These are phyloP conservation scores for Hemileia vastatrix DNA, from an alignment of 1,284 basidiomycete genomes.

Conservation along the genomic window DNA sequence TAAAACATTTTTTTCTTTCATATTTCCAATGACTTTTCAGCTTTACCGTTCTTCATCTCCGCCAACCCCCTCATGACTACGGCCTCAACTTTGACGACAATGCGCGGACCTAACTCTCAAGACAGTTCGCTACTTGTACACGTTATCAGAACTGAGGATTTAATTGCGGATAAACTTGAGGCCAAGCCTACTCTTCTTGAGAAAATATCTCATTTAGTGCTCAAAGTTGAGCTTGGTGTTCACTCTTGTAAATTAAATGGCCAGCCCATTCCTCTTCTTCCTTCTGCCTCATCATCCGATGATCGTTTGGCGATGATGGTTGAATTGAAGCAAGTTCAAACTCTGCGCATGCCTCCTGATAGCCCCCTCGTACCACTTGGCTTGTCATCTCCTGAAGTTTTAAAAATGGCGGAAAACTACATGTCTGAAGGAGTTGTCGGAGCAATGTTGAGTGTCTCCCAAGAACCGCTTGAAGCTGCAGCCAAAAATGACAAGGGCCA, in stretches of 20 bases:
- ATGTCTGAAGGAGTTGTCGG: conserved; percentile 17
- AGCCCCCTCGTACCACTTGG: conserved; percentile 19
- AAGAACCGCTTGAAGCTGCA: conserved; percentile 5
- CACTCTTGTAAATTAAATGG: conserved; percentile 5
- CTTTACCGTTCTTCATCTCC: too few species aligned
- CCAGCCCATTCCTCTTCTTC: conserved; percentile 6
- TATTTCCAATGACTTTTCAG: too few species aligned
- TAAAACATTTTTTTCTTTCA: too few species aligned
- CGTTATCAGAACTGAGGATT: conserved; percentile 16
- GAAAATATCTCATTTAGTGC: conserved; percentile 9
- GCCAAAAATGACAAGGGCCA: background rate
- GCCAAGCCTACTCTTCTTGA: conserved; percentile 7
- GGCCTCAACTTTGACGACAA: background rate
- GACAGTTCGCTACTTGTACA: conserved; percentile 1
- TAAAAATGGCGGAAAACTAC: conserved; percentile 21
- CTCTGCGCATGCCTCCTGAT: conserved; percentile 6
- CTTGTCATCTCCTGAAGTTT: conserved; percentile 5
- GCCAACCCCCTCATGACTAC: background rate
- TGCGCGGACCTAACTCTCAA: background rate
- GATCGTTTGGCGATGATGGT: conserved; percentile 6
- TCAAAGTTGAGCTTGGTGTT: conserved; percentile 4
- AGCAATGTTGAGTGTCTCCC: conserved; percentile 8
- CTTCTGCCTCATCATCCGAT: too few species aligned
- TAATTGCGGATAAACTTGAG: conserved; percentile 14
- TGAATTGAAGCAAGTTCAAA: conserved; percentile 17